These are phyloP conservation scores for Aschersonia sp. DNA, from an alignment of 2,329 filamentous ascomycete genomes.

Conservation along the genomic window DNA sequence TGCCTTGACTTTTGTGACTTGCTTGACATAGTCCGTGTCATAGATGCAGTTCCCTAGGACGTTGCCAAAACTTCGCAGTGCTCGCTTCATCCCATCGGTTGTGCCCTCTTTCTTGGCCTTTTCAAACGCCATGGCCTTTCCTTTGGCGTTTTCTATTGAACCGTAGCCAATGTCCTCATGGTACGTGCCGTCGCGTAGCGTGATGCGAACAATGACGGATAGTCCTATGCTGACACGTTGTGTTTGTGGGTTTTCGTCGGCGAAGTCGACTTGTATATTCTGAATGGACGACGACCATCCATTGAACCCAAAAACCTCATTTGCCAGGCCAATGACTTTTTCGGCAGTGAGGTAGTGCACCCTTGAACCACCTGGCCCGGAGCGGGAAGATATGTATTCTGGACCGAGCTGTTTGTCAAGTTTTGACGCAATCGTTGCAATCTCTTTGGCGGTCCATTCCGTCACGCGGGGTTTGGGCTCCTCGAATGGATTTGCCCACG, in stretches of 20 bases:
- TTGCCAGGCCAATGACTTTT: slow-evolving; percentile 89
- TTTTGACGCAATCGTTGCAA: slow-evolving; percentile 72
- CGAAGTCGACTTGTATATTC: slow-evolving; percentile 88
- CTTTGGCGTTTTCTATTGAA: slow-evolving; percentile 88
- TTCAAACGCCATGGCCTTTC: slow-evolving; percentile 90
- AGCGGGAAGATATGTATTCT: slow-evolving; percentile 81
- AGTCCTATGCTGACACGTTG: slow-evolving; percentile 72
- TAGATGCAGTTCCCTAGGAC: slow-evolving; percentile 97
- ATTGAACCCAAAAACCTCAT: slow-evolving; percentile 93
- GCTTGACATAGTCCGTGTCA: slow-evolving; percentile 83
- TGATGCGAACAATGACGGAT: slow-evolving; percentile 82
- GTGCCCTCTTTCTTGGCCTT: slow-evolving; percentile 98
- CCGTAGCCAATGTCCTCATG: slow-evolving; percentile 98
- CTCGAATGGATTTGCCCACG: slow-evolving; percentile 65
- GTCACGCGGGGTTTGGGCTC: slow-evolving; percentile 53
- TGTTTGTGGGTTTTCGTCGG: slow-evolving; percentile 69
- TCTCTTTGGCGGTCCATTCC: slow-evolving; percentile 78
- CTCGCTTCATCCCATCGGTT: slow-evolving; percentile 83
- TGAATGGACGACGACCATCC: slow-evolving; percentile 96
- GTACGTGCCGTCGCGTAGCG: slow-evolving; percentile 82
- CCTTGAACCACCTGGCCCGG: slow-evolving; percentile 69
- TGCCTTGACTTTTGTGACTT: slow-evolving; percentile 81
- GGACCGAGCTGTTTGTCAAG: slow-evolving; percentile 90
- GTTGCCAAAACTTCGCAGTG: slow-evolving; percentile 85
- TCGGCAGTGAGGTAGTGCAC: slow-evolving; percentile 93